These are phyloP conservation scores for Marchantia polymorpha DNA, from an alignment of 225 moss, liverwort and hornwort species.

Conservation along the genomic window DNA sequence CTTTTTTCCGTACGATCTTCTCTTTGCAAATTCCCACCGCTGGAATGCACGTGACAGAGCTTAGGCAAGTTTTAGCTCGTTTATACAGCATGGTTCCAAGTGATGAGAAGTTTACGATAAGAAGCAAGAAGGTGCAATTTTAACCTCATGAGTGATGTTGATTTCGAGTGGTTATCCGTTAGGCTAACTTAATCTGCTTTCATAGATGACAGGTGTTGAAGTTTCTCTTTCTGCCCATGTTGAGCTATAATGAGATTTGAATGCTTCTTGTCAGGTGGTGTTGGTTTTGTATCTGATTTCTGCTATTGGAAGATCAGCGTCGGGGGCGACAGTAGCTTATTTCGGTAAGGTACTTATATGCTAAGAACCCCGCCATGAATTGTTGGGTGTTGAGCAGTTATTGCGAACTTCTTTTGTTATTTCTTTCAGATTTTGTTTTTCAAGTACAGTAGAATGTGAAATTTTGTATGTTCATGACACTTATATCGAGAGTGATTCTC, in stretches of 20 bases:
- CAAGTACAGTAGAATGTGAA: neutral
- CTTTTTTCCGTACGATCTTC: neutral
- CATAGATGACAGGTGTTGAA: neutral
- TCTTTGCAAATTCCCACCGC: too few species aligned
- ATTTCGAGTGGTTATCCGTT: neutral
- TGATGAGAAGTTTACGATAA: neutral
- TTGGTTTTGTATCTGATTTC: conserved; percentile 57
- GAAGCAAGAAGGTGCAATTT: too few species aligned
- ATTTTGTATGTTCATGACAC: neutral
- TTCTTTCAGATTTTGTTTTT: neutral
- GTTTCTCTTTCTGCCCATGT: too few species aligned
- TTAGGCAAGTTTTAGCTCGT: neutral
- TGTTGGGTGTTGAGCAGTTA: neutral
- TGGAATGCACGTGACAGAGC: neutral
- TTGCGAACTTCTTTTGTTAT: neutral
- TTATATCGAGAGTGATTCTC: neutral
- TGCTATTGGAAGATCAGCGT: conserved; percentile 62
- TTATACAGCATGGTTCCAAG: neutral
- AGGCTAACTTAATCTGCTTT: neutral
- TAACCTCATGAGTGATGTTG: neutral
- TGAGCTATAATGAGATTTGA: neutral
- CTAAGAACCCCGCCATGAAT: neutral
- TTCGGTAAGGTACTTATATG: conserved; percentile 27
- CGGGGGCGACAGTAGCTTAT: conserved; percentile 77
- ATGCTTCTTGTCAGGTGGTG: conserved; percentile 44